Percentiles rank a stretch among this genome's conserved stretches.
phyloP scores from a whole-genome alignment of 257 asterid genomes.

The Capsicum rhomboideum region DNA sequence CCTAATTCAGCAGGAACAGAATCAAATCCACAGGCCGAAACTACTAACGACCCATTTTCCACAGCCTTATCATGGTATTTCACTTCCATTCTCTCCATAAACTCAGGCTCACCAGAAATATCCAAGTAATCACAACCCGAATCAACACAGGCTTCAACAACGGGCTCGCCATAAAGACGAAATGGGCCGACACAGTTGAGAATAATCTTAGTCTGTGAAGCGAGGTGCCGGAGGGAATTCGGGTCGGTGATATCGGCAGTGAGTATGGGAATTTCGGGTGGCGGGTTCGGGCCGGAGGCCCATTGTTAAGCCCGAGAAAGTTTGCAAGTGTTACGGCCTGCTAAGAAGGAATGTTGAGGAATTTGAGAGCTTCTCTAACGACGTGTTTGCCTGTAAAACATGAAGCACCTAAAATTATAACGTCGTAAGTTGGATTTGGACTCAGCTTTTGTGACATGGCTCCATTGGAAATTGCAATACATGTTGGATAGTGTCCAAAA shows the following conservation, averaged over 20 bases:
- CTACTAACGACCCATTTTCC: slow-evolving; percentile 51
- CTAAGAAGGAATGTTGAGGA: slow-evolving; percentile 56
- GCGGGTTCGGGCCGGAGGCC: slow-evolving; percentile 40
- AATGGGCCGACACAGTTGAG: slow-evolving; percentile 87
- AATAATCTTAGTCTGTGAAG: slow-evolving; percentile 47
- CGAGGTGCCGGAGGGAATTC: slow-evolving; percentile 44
- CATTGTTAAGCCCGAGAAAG: slow-evolving; percentile 56
- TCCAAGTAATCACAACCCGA: slow-evolving; percentile 82
- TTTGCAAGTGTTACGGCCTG: slow-evolving; percentile 60
- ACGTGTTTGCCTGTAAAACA: slow-evolving; percentile 91
- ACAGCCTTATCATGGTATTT: slow-evolving; percentile 48
- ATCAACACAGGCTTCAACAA: slow-evolving; percentile 69
- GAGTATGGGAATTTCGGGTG: slow-evolving; percentile 53
- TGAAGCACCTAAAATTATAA: slow-evolving; percentile 73
- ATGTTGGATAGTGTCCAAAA: background rate
- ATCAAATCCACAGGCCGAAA: slow-evolving; percentile 87
- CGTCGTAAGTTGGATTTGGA: slow-evolving; percentile 25
- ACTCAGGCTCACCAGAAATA: slow-evolving; percentile 81
- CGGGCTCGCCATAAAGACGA: slow-evolving; percentile 70
- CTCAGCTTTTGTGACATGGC: background rate
- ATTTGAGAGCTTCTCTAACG: slow-evolving; percentile 73
- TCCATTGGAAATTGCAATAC: background rate
- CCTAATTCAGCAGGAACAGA: slow-evolving; percentile 88
- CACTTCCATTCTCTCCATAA: slow-evolving; percentile 81
- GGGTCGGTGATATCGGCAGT: slow-evolving; percentile 50